Conservation (phyloP, 345 rosid species). For the Eucalyptus viminalis region DNA sequence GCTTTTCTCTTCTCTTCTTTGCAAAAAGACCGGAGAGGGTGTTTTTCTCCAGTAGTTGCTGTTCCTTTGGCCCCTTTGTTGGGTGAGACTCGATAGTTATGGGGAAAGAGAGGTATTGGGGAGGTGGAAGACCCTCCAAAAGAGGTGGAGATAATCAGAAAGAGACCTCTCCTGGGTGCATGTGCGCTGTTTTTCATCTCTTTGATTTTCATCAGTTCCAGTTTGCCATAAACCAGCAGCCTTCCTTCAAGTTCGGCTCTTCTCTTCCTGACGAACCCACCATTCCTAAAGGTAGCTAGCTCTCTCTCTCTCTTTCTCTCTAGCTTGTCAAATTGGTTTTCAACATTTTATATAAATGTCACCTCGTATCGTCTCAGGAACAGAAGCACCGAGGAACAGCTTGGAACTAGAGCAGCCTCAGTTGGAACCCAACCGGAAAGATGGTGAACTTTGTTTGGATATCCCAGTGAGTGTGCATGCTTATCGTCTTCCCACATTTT, state of each 20-base stretch:
- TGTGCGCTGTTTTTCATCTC: conserved; percentile 61
- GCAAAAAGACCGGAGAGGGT: background rate
- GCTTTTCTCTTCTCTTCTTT: background rate
- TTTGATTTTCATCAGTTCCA: conserved; percentile 63
- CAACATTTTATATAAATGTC: background rate
- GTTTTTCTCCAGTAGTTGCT: background rate
- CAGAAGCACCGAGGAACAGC: conserved; percentile 77
- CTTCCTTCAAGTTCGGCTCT: conserved; percentile 29
- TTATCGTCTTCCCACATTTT: background rate
- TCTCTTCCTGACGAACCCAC: background rate
- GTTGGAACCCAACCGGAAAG: conserved; percentile 1
- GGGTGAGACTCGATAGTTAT: conserved; percentile 2
- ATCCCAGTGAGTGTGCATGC: conserved; percentile 31
- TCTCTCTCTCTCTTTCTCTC: background rate
- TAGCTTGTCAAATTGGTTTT: too few species aligned
- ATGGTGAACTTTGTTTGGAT: conserved; percentile 18
- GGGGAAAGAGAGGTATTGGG: conserved; percentile 47
- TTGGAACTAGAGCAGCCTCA: conserved; percentile 54
- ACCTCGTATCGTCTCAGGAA: conserved; percentile 16
- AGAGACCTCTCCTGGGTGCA: conserved; percentile 41
- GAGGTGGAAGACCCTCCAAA: conserved; percentile 21
- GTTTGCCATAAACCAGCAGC: conserved; percentile 26
- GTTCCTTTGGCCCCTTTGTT: background rate
- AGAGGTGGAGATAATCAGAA: conserved; percentile 1
- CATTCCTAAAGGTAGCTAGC: conserved; percentile 27